These are phyloP conservation scores for Hypoxylon sp. DNA, from an alignment of 2,329 filamentous ascomycete genomes.

Conservation along the genomic window DNA sequence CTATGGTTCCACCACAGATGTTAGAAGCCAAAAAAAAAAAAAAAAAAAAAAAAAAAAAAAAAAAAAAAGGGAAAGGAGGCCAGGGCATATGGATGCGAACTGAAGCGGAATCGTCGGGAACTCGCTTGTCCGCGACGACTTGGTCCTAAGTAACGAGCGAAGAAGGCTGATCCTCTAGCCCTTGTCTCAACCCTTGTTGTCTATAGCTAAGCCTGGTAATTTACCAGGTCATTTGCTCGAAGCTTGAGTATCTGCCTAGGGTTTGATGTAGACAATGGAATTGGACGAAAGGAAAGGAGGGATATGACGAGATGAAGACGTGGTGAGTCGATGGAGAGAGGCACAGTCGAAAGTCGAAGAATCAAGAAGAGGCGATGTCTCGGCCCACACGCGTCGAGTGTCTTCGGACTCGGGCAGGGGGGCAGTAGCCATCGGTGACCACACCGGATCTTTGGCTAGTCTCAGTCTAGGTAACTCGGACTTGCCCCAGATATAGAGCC, in stretches of 20 bases:
- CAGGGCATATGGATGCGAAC: neutral
- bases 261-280: constrained; percentile 9
- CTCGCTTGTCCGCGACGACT: constrained; percentile 2
- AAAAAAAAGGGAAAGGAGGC: neutral
- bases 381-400: constrained; percentile 4
- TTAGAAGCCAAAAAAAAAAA: neutral
- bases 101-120: constrained; percentile 8
- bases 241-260: neutral
- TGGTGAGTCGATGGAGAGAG: constrained; percentile 3
- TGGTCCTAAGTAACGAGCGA: neutral
- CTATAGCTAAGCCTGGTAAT: constrained; percentile 12
- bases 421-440: constrained; percentile 9
- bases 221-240: constrained; percentile 2
- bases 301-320: constrained; percentile 23
- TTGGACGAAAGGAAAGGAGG: constrained; percentile 4
- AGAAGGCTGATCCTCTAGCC: neutral
- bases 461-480: constrained; percentile 16
- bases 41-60: too few species aligned
- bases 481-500: constrained; percentile 14
- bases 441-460: constrained; percentile 5
- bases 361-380: constrained; percentile 22
- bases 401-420: constrained; percentile 4
- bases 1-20: neutral
- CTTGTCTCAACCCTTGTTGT: neutral
- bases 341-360: constrained; percentile 12